Base-by-base conservation (phyloP, 306 rosid genomes). In the Casuarina cunninghamiana region DNA sequence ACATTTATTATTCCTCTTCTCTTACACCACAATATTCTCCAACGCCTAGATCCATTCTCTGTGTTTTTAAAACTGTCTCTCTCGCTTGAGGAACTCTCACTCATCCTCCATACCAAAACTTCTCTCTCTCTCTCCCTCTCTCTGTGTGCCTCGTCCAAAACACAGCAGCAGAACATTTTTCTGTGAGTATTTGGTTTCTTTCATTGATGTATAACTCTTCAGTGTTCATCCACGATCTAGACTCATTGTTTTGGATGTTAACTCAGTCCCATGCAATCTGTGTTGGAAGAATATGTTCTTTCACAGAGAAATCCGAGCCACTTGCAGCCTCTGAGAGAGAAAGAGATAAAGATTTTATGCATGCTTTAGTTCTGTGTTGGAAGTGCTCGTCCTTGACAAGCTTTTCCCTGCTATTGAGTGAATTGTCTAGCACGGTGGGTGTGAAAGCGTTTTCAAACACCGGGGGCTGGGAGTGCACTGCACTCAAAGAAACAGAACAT, bases 401-500 rank as follows among this genome's bases (percentile, higher is more conserved):
- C 53, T 54, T 67, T 26, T 77, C 46, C 50, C 50, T 39, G 75
- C 58, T 19, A 42, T 1, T 68, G 74, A 79, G 83, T 72, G 76
- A 86, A 83, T 83, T 83, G 84, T 80, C 38, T 48, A 69, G 83
- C 69, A 73, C 75, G 88, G 79, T 77, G 53, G 75, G 77, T 63
- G 76, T 82, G 87, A 82, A 65, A 77, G 78, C 76, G 81, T 77
- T 80, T 75, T 69, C 81, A 61, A 62, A 50, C 39, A 41, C 62
- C 21, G 77, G 75, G 50, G 12, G 79, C 71, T 41, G 86, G 17
- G 93, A 91, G 97, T 93, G 97, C 85, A 85, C 89, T 88, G 87
- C 97, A 93, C 98, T 93, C 98, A 87, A 93, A 89, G 90, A 91
- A 86, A 90, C 83, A 82, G 73, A 84, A 75, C 88, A 86, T 86